Conservation (phyloP, 1,139 yeast genomes). For the Yamadazyma triangularis region DNA sequence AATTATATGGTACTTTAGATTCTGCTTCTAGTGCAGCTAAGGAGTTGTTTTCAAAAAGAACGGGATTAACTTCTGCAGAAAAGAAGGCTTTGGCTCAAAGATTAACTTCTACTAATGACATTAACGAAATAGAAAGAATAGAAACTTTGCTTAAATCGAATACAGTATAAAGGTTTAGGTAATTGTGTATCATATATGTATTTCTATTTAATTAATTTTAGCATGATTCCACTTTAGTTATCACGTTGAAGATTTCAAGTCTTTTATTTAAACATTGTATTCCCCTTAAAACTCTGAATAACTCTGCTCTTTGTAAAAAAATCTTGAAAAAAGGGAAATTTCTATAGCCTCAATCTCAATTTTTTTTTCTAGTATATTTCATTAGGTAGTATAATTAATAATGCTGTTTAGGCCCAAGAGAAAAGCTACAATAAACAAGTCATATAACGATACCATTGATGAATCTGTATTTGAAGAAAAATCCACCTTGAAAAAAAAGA, state of each 20-base stretch:
- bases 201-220: too few relatives aligned
- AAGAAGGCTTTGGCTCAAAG: conserved; percentile 46
- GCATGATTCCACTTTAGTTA: too few relatives aligned
- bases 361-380: too few relatives aligned
- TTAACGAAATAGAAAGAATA: conserved; percentile 71
- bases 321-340: too few relatives aligned
- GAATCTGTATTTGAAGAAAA: conserved; percentile 28
- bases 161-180: conserved; percentile 31
- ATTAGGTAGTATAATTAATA: too few relatives aligned
- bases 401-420: conserved; percentile 31
- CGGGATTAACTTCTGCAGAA: conserved; percentile 32
- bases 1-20: conserved; percentile 38
- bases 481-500: conserved; percentile 2
- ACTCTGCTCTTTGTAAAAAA: too few relatives aligned
- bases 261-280: too few relatives aligned
- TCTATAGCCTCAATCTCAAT: too few relatives aligned
- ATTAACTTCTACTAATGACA: conserved; percentile 57
- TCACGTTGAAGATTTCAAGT: too few relatives aligned
- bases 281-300: too few relatives aligned
- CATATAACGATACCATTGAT: conserved; percentile 37
- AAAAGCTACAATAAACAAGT: conserved; percentile 42
- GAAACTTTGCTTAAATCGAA: conserved; percentile 33
- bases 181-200: too few relatives aligned
- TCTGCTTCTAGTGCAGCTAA: conserved; percentile 3
- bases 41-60: neutral